Evolutionary conservation across 176 grass and related monocot genomes (phyloP).

Genomic region (Tillandsia fasciculata): DNA sequence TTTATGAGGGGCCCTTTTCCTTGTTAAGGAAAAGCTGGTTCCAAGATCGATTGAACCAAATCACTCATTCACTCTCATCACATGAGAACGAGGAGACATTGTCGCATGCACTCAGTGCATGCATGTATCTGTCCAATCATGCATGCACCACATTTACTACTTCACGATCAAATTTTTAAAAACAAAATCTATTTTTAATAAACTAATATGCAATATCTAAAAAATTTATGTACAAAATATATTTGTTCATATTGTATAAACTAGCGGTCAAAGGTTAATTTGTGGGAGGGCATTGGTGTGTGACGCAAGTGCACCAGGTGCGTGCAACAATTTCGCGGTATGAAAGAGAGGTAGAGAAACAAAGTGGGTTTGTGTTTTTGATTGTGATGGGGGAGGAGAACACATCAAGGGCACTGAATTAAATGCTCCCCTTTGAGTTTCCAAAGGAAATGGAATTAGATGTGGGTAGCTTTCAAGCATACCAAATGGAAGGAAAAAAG

Average conservation of each 20-base stretch:
- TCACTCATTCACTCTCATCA: background rate
- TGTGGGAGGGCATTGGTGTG: background rate
- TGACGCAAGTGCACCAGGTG: too few species aligned
- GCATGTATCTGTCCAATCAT: too few species aligned
- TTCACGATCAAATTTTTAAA: too few species aligned
- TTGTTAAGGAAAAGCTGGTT: conserved; percentile 25
- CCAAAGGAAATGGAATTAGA: conserved; percentile 23
- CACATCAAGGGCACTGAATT: conserved; percentile 64
- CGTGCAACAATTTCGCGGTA: background rate
- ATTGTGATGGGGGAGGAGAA: conserved; percentile 15
- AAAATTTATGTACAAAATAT: background rate
- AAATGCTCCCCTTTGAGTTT: conserved; percentile 43
- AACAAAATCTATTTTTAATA: too few species aligned
- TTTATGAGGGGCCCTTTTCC: conserved; percentile 27
- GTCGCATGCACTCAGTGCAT: background rate
- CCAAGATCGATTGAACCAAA: conserved; percentile 10
- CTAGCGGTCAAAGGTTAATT: conserved; percentile 1
- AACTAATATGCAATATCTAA: background rate
- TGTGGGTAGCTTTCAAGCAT: conserved; percentile 30
- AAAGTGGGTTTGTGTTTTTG: conserved; percentile 43
- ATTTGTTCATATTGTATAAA: conserved; percentile 6
- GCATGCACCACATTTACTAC: too few species aligned
- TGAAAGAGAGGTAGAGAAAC: conserved; percentile 14
- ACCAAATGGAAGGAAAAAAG: conserved; percentile 9
- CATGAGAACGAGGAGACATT: background rate